Conservation (phyloP, 108 stramenopile species). For the Schizochytrium sp. region DNA sequence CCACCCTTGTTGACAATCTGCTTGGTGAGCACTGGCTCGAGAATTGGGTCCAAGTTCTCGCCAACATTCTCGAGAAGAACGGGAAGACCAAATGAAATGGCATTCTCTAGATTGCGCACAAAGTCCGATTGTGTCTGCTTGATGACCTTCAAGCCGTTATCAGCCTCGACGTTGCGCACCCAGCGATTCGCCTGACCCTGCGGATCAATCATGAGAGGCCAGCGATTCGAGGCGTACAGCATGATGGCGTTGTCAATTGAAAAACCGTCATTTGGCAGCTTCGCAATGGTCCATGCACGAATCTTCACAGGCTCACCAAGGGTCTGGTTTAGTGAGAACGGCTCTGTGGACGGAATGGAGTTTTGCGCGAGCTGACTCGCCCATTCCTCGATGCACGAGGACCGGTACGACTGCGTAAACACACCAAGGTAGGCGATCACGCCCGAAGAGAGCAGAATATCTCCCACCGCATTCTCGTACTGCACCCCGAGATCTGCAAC, state of each 20-base stretch:
- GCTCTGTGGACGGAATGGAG: slow-evolving; percentile 36
- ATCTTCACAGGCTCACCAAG: slow-evolving; percentile 66
- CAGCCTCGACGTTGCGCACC: slow-evolving; percentile 27
- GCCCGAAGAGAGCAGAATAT: slow-evolving; percentile 54
- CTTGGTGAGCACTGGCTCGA: slow-evolving; percentile 46
- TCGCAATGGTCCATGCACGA: slow-evolving; percentile 72
- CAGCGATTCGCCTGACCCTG: slow-evolving; percentile 57
- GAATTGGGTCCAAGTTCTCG: slow-evolving; percentile 46
- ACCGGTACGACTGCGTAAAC: slow-evolving; percentile 47
- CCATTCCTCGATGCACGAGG: slow-evolving; percentile 44
- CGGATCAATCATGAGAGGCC: slow-evolving; percentile 61
- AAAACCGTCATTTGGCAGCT: slow-evolving; percentile 50
- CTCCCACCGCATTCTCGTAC: slow-evolving; percentile 39
- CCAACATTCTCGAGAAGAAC: slow-evolving; percentile 53
- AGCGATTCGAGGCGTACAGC: slow-evolving; percentile 43
- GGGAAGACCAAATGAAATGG: slow-evolving; percentile 48
- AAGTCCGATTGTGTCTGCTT: slow-evolving; percentile 52
- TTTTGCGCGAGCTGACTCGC: slow-evolving; percentile 20
- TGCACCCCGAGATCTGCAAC: slow-evolving; percentile 23
- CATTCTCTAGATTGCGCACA: slow-evolving; percentile 53
- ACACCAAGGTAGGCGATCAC: slow-evolving; percentile 59
- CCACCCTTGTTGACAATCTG: slow-evolving; percentile 42
- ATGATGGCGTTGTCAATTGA: slow-evolving; percentile 53
- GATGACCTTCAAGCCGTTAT: slow-evolving; percentile 37
- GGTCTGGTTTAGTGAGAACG: background rate